These are phyloP conservation scores for Aspergillus viridinutans DNA, from an alignment of 2,329 filamentous ascomycete genomes.

Conservation along the genomic window DNA sequence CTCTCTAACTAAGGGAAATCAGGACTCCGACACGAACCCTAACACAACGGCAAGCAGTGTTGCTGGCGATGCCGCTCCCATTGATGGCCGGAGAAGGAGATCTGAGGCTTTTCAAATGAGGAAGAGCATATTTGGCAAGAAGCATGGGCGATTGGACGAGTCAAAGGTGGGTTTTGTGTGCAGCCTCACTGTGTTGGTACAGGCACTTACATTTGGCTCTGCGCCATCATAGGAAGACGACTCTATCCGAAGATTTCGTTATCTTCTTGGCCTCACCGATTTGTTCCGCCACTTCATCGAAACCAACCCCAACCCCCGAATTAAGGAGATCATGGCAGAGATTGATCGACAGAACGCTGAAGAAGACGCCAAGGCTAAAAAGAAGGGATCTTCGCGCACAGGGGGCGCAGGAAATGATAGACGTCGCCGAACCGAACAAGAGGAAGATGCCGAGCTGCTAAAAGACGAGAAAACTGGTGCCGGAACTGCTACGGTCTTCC, in stretches of 20 bases:
- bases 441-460: slow-evolving; percentile 87
- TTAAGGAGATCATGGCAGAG: slow-evolving; percentile 87
- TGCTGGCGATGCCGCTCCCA: slow-evolving; percentile 62
- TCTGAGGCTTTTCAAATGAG: slow-evolving; percentile 85
- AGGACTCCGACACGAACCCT: slow-evolving; percentile 63
- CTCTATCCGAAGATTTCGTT: slow-evolving; percentile 88
- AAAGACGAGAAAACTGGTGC: slow-evolving; percentile 85
- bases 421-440: slow-evolving; percentile 86
- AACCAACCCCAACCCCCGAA: slow-evolving; percentile 89
- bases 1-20: neutral
- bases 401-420: slow-evolving; percentile 77
- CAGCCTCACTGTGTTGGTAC: neutral
- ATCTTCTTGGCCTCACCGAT: slow-evolving; percentile 90
- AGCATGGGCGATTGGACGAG: slow-evolving; percentile 86
- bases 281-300: slow-evolving; percentile 99
- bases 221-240: slow-evolving; percentile 70
- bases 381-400: slow-evolving; percentile 72
- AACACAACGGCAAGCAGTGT: slow-evolving; percentile 78
- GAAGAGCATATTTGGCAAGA: slow-evolving; percentile 89
- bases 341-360: slow-evolving; percentile 89
- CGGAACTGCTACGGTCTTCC: slow-evolving; percentile 82
- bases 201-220: slow-evolving; percentile 12
- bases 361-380: slow-evolving; percentile 64
- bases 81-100: slow-evolving; percentile 78
- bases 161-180: slow-evolving; percentile 65